Conservation (phyloP, 352 stramenopile species). For the Phytophthora pluvialis region DNA sequence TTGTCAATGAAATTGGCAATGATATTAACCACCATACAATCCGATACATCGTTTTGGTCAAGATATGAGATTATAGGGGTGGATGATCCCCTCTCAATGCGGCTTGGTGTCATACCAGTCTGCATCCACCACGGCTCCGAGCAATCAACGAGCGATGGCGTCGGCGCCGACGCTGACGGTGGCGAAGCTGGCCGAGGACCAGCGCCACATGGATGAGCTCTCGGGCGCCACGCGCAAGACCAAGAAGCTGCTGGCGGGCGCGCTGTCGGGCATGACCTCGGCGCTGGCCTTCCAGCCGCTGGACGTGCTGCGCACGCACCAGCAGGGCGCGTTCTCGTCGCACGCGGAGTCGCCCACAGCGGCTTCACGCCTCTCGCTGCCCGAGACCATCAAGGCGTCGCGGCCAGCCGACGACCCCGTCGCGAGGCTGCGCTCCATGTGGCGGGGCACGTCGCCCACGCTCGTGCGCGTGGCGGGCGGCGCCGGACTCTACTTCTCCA, state of each 20-base stretch:
- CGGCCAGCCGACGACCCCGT: constrained; percentile 24
- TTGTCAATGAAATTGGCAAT: too few species aligned
- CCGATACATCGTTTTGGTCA: too few species aligned
- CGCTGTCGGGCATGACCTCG: constrained; percentile 79
- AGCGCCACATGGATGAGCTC: constrained; percentile 38
- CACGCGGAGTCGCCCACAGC: constrained; percentile 18
- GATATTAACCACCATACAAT: too few species aligned
- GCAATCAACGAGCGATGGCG: constrained; percentile 24
- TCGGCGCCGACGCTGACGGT: constrained; percentile 32
- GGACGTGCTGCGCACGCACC: constrained; percentile 85
- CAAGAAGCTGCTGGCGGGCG: constrained; percentile 76
- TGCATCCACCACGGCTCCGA: neutral
- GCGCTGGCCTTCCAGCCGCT: constrained; percentile 87
- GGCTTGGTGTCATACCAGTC: neutral
- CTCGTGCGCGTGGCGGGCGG: constrained; percentile 83
- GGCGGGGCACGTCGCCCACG: constrained; percentile 83
- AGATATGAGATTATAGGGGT: too few species aligned
- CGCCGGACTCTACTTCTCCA: constrained; percentile 86
- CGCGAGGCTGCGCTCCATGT: constrained; percentile 69
- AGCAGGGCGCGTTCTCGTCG: constrained; percentile 78
- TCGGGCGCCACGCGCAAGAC: constrained; percentile 52
- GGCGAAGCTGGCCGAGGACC: constrained; percentile 32
- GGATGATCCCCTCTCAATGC: neutral
- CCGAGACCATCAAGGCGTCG: constrained; percentile 30
- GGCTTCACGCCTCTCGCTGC: constrained; percentile 17